Evolutionary conservation across 2,329 filamentous ascomycete genomes (phyloP).

Genomic region (Aspergillus intermedius): DNA sequence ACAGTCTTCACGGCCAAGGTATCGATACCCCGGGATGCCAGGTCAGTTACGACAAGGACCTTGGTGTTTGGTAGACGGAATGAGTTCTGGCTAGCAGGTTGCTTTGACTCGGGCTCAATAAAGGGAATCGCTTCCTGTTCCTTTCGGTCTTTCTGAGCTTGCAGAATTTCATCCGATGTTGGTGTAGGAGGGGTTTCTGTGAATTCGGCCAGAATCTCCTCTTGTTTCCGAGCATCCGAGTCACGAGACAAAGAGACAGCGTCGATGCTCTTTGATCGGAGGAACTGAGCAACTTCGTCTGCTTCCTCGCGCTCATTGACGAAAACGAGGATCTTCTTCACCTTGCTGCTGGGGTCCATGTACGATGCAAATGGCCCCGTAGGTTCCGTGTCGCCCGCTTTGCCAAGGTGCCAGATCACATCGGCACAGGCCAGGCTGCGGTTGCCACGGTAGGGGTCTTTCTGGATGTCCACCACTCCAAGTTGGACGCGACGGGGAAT

Average conservation of each 20-base stretch:
- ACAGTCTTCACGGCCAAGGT: slow-evolving; percentile 87
- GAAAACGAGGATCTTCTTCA: slow-evolving; percentile 87
- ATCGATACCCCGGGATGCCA: slow-evolving; percentile 89
- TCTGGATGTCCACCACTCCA: slow-evolving; percentile 83
- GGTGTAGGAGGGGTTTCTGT: slow-evolving; percentile 43
- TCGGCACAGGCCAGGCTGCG: slow-evolving; percentile 90
- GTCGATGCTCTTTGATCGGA: slow-evolving; percentile 79
- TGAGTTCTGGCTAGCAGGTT: background rate
- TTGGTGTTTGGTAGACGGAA: slow-evolving; percentile 66
- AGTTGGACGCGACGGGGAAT: slow-evolving; percentile 92
- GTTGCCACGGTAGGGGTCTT: slow-evolving; percentile 89
- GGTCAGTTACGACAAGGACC: slow-evolving; percentile 88
- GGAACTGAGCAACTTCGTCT: slow-evolving; percentile 69
- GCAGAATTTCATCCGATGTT: slow-evolving; percentile 28
- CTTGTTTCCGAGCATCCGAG: slow-evolving; percentile 68
- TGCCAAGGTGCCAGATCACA: slow-evolving; percentile 87
- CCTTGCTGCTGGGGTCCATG: slow-evolving; percentile 43
- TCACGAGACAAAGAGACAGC: slow-evolving; percentile 81
- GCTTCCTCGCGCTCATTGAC: slow-evolving; percentile 94
- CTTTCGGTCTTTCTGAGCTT: slow-evolving; percentile 24
- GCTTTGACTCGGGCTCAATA: slow-evolving; percentile 24
- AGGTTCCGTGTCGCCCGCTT: slow-evolving; percentile 53
- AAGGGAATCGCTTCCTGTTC: slow-evolving; percentile 36
- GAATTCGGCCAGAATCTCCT: slow-evolving; percentile 70
- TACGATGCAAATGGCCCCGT: slow-evolving; percentile 27